phyloP scores from a whole-genome alignment of 2,329 filamentous ascomycete genomes.

The Coleophoma crateriformis region DNA sequence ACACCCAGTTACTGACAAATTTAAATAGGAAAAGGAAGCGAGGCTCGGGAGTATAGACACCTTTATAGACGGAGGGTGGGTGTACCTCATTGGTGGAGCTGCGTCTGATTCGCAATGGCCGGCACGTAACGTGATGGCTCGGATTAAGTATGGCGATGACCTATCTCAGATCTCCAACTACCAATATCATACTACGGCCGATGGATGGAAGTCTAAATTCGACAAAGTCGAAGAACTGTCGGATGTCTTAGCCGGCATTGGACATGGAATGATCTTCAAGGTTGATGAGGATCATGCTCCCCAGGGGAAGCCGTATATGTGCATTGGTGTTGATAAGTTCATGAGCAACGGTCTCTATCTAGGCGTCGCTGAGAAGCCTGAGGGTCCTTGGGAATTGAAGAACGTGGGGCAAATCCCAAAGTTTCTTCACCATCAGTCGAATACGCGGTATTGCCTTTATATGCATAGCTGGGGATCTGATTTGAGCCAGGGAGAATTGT shows the following conservation, averaged over 20 bases:
- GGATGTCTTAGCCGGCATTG: neutral
- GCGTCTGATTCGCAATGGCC: neutral
- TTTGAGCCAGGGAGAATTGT: conserved; percentile 1
- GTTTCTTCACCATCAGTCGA: neutral
- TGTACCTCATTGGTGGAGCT: conserved; percentile 1
- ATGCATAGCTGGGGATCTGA: conserved; percentile 1
- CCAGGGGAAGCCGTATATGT: conserved; percentile 1
- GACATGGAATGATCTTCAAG: conserved; percentile 3
- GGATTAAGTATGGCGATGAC: conserved; percentile 2
- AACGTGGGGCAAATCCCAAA: neutral
- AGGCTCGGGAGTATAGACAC: conserved; percentile 1
- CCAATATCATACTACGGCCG: neutral
- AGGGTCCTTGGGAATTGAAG: conserved; percentile 1
- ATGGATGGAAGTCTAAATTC: neutral
- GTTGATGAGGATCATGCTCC: neutral
- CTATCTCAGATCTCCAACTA: conserved; percentile 1
- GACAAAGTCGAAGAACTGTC: neutral
- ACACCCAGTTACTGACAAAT: neutral
- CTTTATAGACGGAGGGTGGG: conserved; percentile 3
- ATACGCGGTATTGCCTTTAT: neutral
- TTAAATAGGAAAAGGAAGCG: neutral
- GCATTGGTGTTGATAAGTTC: conserved; percentile 1
- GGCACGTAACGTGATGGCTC: conserved; percentile 1
- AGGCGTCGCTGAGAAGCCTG: neutral
- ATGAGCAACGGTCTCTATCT: neutral